Evolutionary conservation across 1,284 basidiomycete species (phyloP).

Genomic region (Apiotrichum sp.): DNA sequence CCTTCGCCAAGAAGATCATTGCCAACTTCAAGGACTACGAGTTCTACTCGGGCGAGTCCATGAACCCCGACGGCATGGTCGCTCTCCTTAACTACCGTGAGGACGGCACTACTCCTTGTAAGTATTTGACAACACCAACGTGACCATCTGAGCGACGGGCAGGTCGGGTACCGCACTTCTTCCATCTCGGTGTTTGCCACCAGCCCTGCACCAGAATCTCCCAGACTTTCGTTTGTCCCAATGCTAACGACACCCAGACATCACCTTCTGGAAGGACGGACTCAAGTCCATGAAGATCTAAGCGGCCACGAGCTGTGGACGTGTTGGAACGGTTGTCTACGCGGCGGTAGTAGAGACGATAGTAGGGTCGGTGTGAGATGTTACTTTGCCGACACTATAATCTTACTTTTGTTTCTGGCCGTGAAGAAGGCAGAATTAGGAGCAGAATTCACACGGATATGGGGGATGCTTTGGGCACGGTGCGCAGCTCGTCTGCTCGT

Average conservation of each 20-base stretch:
- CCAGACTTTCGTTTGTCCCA: too few relatives aligned
- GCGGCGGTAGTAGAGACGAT: too few relatives aligned
- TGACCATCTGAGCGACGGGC: too few relatives aligned
- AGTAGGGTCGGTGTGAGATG: neutral
- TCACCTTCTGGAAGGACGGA: constrained; percentile 91
- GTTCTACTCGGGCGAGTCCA: constrained; percentile 72
- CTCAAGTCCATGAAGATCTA: constrained; percentile 56
- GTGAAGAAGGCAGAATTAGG: too few relatives aligned
- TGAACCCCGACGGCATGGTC: constrained; percentile 85
- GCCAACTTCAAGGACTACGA: constrained; percentile 68
- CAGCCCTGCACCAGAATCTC: neutral
- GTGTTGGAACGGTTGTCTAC: too few relatives aligned
- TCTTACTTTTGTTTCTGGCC: too few relatives aligned
- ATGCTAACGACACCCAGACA: constrained; percentile 22
- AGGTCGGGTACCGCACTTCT: too few relatives aligned
- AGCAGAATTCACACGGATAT: too few relatives aligned
- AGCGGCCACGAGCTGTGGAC: neutral
- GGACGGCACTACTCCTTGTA: constrained; percentile 57
- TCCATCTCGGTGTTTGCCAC: neutral
- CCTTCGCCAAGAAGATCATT: constrained; percentile 80
- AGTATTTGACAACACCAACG: neutral
- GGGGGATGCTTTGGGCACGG: too few relatives aligned
- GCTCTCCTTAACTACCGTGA: constrained; percentile 65
- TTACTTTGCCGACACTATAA: neutral
- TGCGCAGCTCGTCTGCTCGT: too few relatives aligned